Percentiles rank a stretch among this genome's conserved stretches.
These are phyloP conservation scores for Hypoxylon sp. DNA, from an alignment of 2,329 filamentous ascomycete species.

Conservation along the genomic window DNA sequence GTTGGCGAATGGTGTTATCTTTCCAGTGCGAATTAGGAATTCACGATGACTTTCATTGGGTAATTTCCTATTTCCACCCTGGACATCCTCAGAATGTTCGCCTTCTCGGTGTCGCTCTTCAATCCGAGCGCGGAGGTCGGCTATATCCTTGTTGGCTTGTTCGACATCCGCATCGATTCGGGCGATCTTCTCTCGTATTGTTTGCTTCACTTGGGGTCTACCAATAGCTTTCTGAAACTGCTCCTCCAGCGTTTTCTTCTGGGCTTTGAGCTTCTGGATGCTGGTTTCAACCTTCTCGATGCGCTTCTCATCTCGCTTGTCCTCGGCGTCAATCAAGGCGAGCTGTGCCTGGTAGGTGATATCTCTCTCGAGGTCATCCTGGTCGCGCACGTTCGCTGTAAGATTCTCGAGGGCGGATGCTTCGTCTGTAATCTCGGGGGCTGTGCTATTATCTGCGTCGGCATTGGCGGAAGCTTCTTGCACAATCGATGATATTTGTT, in stretches of 20 bases:
- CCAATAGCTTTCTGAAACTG: constrained; percentile 61
- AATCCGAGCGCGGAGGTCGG: constrained; percentile 86
- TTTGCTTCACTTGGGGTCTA: constrained; percentile 67
- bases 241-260: constrained; percentile 71
- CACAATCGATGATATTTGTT: constrained; percentile 24
- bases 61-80: constrained; percentile 70
- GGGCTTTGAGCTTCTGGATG: constrained; percentile 72
- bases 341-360: constrained; percentile 76
- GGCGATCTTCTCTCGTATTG: constrained; percentile 75
- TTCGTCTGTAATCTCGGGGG: constrained; percentile 63
- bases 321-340: constrained; percentile 72
- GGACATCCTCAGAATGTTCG: constrained; percentile 60
- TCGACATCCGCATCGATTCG: constrained; percentile 76
- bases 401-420: constrained; percentile 72
- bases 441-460: constrained; percentile 21
- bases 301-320: constrained; percentile 73
- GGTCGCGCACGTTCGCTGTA: constrained; percentile 81
- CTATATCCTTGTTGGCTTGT: constrained; percentile 78
- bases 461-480: constrained; percentile 24
- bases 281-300: constrained; percentile 71
- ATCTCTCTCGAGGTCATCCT: constrained; percentile 91
- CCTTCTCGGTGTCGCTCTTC: constrained; percentile 75
- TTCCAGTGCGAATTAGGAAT: constrained; percentile 93
- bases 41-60: constrained; percentile 88
- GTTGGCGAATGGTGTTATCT: constrained; percentile 95